Evolutionary conservation across 2,329 filamentous ascomycete genomes (phyloP).

Genomic region (Stemphylium lycopersici): DNA sequence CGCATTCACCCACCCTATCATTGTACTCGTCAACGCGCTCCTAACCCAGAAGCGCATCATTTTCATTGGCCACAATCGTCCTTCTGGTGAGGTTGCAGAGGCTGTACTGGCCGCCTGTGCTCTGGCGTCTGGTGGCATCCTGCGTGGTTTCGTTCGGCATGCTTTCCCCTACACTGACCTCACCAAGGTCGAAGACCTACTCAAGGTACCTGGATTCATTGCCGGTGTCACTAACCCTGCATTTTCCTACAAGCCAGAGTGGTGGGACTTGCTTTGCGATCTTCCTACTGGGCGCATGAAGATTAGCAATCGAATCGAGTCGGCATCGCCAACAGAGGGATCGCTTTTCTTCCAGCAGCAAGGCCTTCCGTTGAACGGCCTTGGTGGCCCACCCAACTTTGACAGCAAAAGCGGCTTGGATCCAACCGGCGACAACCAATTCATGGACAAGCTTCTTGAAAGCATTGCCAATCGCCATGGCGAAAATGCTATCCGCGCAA

Average conservation of each 20-base stretch:
- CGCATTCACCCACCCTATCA: slow-evolving; percentile 87
- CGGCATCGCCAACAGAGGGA: slow-evolving; percentile 81
- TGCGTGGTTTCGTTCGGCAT: slow-evolving; percentile 92
- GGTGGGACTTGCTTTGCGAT: slow-evolving; percentile 98
- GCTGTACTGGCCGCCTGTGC: slow-evolving; percentile 98
- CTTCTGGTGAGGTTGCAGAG: slow-evolving; percentile 94
- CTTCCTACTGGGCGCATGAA: slow-evolving; percentile 90
- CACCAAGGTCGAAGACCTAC: slow-evolving; percentile 94
- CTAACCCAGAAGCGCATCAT: slow-evolving; percentile 96
- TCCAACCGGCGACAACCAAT: slow-evolving; percentile 82
- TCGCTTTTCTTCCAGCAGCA: slow-evolving; percentile 86
- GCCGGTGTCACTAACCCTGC: slow-evolving; percentile 97
- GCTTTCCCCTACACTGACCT: slow-evolving; percentile 98
- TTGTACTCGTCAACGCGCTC: slow-evolving; percentile 91
- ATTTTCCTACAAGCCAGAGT: slow-evolving; percentile 92
- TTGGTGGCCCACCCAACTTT: slow-evolving; percentile 20
- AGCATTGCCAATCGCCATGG: slow-evolving; percentile 87
- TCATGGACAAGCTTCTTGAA: slow-evolving; percentile 84
- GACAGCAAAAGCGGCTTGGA: slow-evolving; percentile 59
- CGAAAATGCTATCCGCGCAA: slow-evolving; percentile 83
- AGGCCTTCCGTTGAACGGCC: slow-evolving; percentile 37
- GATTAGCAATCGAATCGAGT: slow-evolving; percentile 87
- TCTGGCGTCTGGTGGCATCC: slow-evolving; percentile 86
- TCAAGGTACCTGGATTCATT: slow-evolving; percentile 96
- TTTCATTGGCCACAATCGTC: slow-evolving; percentile 92